Percentiles rank a stretch among this genome's conserved stretches.
Evolutionary conservation across 2,329 filamentous ascomycete genomes (phyloP).

Genomic region (Clonostachys byssicola): DNA sequence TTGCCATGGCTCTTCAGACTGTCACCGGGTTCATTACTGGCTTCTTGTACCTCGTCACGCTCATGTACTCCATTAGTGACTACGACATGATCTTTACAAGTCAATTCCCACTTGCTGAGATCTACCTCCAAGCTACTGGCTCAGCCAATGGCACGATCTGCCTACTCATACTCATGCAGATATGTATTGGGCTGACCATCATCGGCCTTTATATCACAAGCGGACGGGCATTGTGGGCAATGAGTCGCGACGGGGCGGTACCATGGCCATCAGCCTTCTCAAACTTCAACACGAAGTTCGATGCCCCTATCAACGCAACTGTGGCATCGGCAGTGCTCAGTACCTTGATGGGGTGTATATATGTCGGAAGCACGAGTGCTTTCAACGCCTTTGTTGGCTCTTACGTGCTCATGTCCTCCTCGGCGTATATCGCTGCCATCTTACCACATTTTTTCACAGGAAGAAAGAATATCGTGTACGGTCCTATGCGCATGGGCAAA

Average conservation of each 20-base stretch:
- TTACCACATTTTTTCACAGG: too few species aligned
- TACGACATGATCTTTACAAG: slow-evolving; percentile 34
- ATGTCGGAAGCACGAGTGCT: slow-evolving; percentile 34
- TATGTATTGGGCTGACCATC: slow-evolving; percentile 23
- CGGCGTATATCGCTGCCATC: too few species aligned
- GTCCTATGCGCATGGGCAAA: too few species aligned
- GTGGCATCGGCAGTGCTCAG: slow-evolving; percentile 22
- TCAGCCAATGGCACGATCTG: slow-evolving; percentile 31
- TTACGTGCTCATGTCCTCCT: too few species aligned
- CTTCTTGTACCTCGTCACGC: slow-evolving; percentile 40
- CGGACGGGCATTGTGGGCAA: slow-evolving; percentile 32
- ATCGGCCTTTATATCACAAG: slow-evolving; percentile 25
- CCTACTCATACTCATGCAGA: slow-evolving; percentile 6
- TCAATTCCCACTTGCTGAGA: slow-evolving; percentile 41
- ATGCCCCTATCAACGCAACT: slow-evolving; percentile 31
- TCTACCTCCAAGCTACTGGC: slow-evolving; percentile 44
- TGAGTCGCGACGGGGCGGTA: slow-evolving; percentile 35
- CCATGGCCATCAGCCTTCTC: slow-evolving; percentile 23
- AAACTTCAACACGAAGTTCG: slow-evolving; percentile 23
- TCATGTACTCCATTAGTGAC: slow-evolving; percentile 48
- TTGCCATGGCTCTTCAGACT: slow-evolving; percentile 36
- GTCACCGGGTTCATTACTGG: slow-evolving; percentile 44
- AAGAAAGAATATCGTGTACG: too few species aligned
- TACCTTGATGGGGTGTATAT: slow-evolving; percentile 32
- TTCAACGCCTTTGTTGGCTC: too few species aligned